Conservation (phyloP, 2,329 filamentous ascomycete species). For the Fusarium secorum region DNA sequence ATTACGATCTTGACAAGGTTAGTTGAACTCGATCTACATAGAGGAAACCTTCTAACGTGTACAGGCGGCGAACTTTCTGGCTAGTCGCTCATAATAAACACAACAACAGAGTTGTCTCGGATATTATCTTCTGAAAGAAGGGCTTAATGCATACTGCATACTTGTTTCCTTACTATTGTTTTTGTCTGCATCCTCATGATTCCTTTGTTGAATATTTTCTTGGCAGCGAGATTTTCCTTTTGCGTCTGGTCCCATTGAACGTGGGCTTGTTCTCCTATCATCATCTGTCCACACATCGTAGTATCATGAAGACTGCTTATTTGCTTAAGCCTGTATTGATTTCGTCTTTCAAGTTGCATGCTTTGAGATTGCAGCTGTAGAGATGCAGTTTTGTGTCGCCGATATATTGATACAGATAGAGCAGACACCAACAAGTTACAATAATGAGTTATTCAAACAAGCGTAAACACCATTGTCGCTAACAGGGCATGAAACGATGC, state of each 20-base stretch:
- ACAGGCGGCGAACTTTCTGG: constrained; percentile 63
- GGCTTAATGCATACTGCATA: constrained; percentile 34
- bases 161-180: constrained; percentile 26
- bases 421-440: constrained; percentile 7
- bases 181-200: constrained; percentile 29
- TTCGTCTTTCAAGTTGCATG: not conserved
- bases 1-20: constrained; percentile 96
- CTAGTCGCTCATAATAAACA: constrained; percentile 59
- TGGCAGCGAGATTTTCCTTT: constrained; percentile 33
- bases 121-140: constrained; percentile 16
- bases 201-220: constrained; percentile 38
- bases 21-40: constrained; percentile 41
- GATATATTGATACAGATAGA: not conserved
- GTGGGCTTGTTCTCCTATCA: constrained; percentile 12
- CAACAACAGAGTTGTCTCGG: constrained; percentile 6
- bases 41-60: not conserved
- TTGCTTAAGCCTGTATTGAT: constrained; percentile 18
- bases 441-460: constrained; percentile 10
- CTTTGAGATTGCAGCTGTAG: constrained; percentile 9
- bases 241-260: constrained; percentile 4
- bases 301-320: constrained; percentile 26
- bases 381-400: constrained; percentile 7
- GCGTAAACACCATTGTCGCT: constrained; percentile 30
- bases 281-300: constrained; percentile 25
- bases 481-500: constrained; percentile 29